Base-by-base conservation (phyloP, 495 filamentous ascomycete genomes). In the Thermothielavioides terrestris region DNA sequence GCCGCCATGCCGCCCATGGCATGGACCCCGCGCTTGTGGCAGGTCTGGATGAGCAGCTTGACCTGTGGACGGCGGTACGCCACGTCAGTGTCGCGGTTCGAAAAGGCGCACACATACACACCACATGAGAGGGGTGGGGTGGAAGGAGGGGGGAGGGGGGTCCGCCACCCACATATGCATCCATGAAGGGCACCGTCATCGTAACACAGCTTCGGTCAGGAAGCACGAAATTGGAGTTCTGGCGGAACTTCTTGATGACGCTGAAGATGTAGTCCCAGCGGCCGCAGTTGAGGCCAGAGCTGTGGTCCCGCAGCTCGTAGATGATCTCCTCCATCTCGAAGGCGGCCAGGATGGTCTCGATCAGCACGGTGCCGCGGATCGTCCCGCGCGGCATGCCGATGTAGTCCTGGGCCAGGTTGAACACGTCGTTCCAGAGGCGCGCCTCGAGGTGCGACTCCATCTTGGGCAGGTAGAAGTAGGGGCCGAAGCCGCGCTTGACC, bases 321-420 rank as follows among this genome's bases (percentile, higher is more conserved):
- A 99, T 97, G 70, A 98, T 97, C 84, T 98, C 92, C 51, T 99
- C 92, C 92, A 99, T 99, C 76, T 99, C 94, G 59, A 99, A 99
- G n/a, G 89, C 94, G 26, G 94, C 92, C 21, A 88, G 75, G 70
- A 99, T 97, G 49, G 92, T 99, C 78, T 99, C 92, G 67, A 99
- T 96, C 57, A 99, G 73, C 17, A 99, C 92, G 3, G 92, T 99
- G 53, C 80, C 94, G 58, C 92, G 83, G 70, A 97, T 95, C 22
- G 89, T 96, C 22, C 94, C 94, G 41, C 92, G 81, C 30, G 81
- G 81, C 64, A 99, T 83, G 46, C 84, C 86, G 62, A 95, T 75
- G 70, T 81, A 87, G 73, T 99, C 94, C 74, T 99, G 92, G 21
- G 81, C 82, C 5, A 97, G 77, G 76, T 97, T 96, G 81, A 99